Percentiles rank a stretch among this genome's conserved stretches.
phyloP scores from a whole-genome alignment of 2,329 filamentous ascomycete species.

The Fusarium bulbicola region DNA sequence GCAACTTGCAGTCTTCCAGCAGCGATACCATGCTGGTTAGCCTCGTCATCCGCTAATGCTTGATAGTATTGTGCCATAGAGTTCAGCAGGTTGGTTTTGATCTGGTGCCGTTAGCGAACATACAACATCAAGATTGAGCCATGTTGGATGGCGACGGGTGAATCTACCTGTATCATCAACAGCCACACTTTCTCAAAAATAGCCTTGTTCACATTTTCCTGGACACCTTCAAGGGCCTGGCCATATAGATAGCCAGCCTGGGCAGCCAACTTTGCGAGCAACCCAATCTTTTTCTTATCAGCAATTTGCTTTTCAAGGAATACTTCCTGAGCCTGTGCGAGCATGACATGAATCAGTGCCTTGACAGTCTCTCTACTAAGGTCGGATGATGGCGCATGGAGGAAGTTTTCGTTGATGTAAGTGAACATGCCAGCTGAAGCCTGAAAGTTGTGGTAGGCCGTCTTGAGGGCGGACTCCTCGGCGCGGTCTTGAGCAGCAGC shows the following conservation, averaged over 20 bases:
- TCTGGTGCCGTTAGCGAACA: conserved; percentile 51
- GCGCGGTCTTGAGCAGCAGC: conserved; percentile 91
- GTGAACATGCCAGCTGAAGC: conserved; percentile 99
- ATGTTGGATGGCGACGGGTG: neutral
- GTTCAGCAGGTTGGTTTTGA: conserved; percentile 83
- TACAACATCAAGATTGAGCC: neutral
- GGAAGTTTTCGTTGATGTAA: conserved; percentile 99
- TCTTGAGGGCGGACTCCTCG: conserved; percentile 93
- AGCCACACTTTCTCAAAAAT: conserved; percentile 97
- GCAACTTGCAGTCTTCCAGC: conserved; percentile 85
- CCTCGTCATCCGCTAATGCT: conserved; percentile 88
- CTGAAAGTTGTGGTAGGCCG: conserved; percentile 97
- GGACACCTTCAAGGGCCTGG: conserved; percentile 87
- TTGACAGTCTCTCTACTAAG: conserved; percentile 96
- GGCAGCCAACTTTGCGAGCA: conserved; percentile 91
- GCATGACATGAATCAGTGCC: conserved; percentile 88
- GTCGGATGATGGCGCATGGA: conserved; percentile 96
- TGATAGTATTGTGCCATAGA: conserved; percentile 95
- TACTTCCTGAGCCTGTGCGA: conserved; percentile 96
- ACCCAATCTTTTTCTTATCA: conserved; percentile 90
- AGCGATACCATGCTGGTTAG: conserved; percentile 84
- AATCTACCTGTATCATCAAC: conserved; percentile 75
- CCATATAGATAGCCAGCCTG: conserved; percentile 89
- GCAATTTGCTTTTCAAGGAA: conserved; percentile 96
- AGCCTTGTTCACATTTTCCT: conserved; percentile 89